Evolutionary conservation across 768 basidiomycete genomes (phyloP).

Genomic region (Daedaleopsis nitida): DNA sequence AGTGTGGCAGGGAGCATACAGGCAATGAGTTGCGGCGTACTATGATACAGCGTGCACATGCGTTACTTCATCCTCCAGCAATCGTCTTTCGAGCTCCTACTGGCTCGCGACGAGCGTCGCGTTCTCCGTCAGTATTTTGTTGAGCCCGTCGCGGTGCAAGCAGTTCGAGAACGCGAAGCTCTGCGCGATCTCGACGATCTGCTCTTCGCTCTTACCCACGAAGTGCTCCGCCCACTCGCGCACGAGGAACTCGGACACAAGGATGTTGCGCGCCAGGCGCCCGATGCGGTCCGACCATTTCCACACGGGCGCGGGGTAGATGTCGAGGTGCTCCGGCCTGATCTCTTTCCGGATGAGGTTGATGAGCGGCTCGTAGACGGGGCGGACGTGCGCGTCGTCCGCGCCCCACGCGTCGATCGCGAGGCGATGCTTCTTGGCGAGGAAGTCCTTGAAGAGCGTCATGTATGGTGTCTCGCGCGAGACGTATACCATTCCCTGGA

Average conservation of each 20-base stretch:
- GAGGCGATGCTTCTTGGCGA: conserved; percentile 76
- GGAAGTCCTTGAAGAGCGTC: conserved; percentile 65
- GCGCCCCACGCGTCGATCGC: conserved; percentile 81
- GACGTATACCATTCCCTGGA: conserved; percentile 82
- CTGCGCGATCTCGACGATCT: conserved; percentile 73
- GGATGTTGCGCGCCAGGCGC: conserved; percentile 64
- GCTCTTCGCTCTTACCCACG: conserved; percentile 52
- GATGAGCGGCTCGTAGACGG: conserved; percentile 66
- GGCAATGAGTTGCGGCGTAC: too few relatives aligned
- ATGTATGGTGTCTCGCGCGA: conserved; percentile 72
- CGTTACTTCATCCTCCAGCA: too few relatives aligned
- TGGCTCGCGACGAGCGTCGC: conserved; percentile 23
- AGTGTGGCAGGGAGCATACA: too few relatives aligned
- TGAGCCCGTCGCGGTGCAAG: conserved; percentile 63
- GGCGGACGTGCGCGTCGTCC: conserved; percentile 55
- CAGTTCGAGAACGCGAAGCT: conserved; percentile 77
- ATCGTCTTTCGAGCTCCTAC: background rate
- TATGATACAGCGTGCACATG: too few relatives aligned
- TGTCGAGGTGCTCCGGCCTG: conserved; percentile 46
- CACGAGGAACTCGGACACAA: conserved; percentile 71
- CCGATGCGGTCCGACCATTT: conserved; percentile 55
- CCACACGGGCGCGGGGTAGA: conserved; percentile 70
- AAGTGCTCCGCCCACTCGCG: conserved; percentile 77
- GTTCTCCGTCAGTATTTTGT: conserved; percentile 34
- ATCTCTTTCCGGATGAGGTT: conserved; percentile 63